Conservation (phyloP, 2,329 filamentous ascomycete species). For the Neofusicoccum sp. region DNA sequence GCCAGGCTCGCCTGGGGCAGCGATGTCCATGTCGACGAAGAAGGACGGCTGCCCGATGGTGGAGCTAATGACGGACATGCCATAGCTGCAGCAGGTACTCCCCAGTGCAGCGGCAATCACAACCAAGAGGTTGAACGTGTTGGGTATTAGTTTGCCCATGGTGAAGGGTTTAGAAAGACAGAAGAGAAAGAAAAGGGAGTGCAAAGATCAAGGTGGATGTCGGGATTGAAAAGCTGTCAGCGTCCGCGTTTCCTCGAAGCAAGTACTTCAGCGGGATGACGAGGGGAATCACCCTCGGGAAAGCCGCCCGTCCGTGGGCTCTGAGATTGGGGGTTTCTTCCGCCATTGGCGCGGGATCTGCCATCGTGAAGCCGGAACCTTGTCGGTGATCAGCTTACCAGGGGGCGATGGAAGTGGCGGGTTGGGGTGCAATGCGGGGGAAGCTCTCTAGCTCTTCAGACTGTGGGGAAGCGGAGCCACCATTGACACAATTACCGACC, state of each 20-base stretch:
- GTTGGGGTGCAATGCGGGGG: background rate
- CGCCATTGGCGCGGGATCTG: background rate
- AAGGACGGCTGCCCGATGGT: constrained; percentile 49
- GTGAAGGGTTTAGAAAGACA: background rate
- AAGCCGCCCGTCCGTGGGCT: background rate
- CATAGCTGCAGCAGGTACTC: constrained; percentile 31
- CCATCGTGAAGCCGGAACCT: background rate
- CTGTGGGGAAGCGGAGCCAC: background rate
- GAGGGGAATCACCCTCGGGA: background rate
- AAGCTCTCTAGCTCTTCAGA: background rate
- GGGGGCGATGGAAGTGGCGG: background rate
- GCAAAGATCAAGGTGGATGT: no score
- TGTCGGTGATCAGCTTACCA: background rate
- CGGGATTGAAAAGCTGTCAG: no score
- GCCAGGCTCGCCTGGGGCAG: constrained; percentile 37
- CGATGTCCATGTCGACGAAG: constrained; percentile 43
- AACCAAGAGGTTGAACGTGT: constrained; percentile 34
- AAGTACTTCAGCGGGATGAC: background rate
- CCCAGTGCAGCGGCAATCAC: constrained; percentile 35
- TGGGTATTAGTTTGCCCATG: constrained; percentile 18
- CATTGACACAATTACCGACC: background rate
- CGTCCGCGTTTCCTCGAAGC: no score
- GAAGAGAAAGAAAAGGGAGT: background rate
- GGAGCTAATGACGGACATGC: constrained; percentile 41
- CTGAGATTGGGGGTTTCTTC: background rate